Percentiles rank a stretch among this genome's conserved stretches.
phyloP scores from a whole-genome alignment of 1,284 basidiomycete genomes.

The Tremellales sp. region DNA sequence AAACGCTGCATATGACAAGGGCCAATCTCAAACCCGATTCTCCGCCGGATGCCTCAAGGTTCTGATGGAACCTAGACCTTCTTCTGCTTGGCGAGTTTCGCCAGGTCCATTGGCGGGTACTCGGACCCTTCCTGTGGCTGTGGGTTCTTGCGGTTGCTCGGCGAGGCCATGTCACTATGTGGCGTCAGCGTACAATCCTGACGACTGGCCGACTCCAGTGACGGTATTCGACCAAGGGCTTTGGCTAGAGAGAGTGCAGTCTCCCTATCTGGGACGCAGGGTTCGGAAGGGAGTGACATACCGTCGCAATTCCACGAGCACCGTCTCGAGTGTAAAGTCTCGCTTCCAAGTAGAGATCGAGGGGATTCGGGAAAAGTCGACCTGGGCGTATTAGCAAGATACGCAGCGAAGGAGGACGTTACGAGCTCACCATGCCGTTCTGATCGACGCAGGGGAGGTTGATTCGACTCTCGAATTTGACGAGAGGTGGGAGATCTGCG shows the following conservation, averaged over 20 bases:
- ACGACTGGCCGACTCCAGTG: not conserved
- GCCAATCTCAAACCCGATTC: too few species aligned
- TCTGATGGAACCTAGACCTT: constrained; percentile 23
- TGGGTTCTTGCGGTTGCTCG: constrained; percentile 85
- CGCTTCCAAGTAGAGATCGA: constrained; percentile 71
- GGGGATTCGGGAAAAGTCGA: constrained; percentile 65
- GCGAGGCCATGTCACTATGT: constrained; percentile 85
- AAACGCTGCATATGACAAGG: too few species aligned
- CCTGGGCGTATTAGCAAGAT: constrained; percentile 43
- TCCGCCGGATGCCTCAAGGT: too few species aligned
- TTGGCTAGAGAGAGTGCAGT: not conserved
- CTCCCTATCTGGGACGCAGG: too few species aligned
- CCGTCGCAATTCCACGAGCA: constrained; percentile 88
- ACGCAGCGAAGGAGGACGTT: not conserved
- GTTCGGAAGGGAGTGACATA: too few species aligned
- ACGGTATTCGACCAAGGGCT: not conserved
- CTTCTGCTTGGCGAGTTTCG: constrained; percentile 37
- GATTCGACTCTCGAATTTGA: constrained; percentile 76
- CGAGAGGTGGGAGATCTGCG: constrained; percentile 43
- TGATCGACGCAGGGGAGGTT: constrained; percentile 89
- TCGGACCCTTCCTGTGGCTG: constrained; percentile 84
- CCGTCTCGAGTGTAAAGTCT: constrained; percentile 72
- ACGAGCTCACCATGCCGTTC: constrained; percentile 58
- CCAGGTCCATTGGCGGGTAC: constrained; percentile 44
- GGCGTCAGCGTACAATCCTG: constrained; percentile 3